Conservation (phyloP, 768 basidiomycete species). For the Xanthoconium stramineum region DNA sequence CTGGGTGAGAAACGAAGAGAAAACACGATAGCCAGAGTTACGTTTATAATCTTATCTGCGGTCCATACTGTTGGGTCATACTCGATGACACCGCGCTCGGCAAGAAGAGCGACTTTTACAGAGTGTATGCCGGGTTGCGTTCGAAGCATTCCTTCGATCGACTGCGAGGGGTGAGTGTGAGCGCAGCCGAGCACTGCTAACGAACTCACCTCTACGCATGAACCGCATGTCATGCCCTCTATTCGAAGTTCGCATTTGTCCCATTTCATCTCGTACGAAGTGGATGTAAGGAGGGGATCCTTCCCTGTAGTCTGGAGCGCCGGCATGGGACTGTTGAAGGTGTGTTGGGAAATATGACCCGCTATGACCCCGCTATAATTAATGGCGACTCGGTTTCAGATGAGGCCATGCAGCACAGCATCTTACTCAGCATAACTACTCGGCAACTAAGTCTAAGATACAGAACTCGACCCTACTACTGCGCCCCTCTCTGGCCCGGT, state of each 20-base stretch:
- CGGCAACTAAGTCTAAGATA: background rate
- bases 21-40: constrained; percentile 26
- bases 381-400: constrained; percentile 7
- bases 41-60: constrained; percentile 71
- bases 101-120: constrained; percentile 93
- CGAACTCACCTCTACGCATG: constrained; percentile 76
- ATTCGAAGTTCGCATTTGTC: constrained; percentile 76
- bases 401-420: background rate
- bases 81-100: constrained; percentile 89
- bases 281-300: constrained; percentile 21
- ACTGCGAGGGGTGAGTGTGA: constrained; percentile 36
- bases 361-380: too few species aligned
- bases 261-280: constrained; percentile 18
- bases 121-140: constrained; percentile 86
- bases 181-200: background rate
- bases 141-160: constrained; percentile 82
- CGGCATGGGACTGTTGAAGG: too few species aligned
- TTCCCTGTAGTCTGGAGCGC: constrained; percentile 11
- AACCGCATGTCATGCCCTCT: constrained; percentile 88
- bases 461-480: background rate
- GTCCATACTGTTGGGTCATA: constrained; percentile 85
- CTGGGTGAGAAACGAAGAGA: constrained; percentile 2
- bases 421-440: too few species aligned
- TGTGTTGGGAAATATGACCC: too few species aligned
- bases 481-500: background rate